Percentiles rank a stretch among this genome's conserved stretches.
Evolutionary conservation across 2,329 filamentous ascomycete genomes (phyloP).

Genomic region (Colletotrichum higginsianum): DNA sequence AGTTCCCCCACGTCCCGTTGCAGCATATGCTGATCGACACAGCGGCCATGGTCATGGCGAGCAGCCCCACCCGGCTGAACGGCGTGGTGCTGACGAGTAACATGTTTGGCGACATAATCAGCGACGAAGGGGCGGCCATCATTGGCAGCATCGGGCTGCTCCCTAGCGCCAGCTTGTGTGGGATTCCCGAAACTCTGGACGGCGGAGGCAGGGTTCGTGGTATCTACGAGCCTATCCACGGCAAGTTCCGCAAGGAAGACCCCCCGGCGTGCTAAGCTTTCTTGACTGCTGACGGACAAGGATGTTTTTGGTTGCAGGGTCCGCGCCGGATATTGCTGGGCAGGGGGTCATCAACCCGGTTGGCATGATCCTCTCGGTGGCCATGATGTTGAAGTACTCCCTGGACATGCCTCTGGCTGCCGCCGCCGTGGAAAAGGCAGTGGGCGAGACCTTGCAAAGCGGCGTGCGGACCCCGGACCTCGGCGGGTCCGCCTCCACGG

Average conservation of each 20-base stretch:
- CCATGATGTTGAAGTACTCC: conserved; percentile 82
- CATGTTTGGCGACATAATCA: conserved; percentile 96
- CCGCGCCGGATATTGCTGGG: conserved; percentile 80
- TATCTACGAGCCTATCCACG: conserved; percentile 98
- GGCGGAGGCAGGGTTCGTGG: conserved; percentile 88
- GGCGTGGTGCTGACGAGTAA: conserved; percentile 95
- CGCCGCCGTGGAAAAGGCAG: background rate
- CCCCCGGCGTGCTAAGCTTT: too few species aligned
- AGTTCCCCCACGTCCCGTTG: conserved; percentile 89
- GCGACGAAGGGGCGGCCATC: conserved; percentile 94
- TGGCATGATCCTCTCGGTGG: conserved; percentile 78
- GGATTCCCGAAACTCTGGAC: conserved; percentile 77
- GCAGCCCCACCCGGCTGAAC: conserved; percentile 90
- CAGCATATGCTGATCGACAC: conserved; percentile 94
- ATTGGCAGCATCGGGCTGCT: conserved; percentile 92
- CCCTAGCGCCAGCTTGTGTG: conserved; percentile 88
- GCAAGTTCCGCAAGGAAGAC: conserved; percentile 59
- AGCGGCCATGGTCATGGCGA: conserved; percentile 98
- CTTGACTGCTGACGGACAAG: too few species aligned
- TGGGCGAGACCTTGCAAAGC: background rate
- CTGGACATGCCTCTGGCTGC: conserved; percentile 3
- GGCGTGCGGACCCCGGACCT: conserved; percentile 4
- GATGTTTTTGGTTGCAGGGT: background rate
- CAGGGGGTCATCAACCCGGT: conserved; percentile 81
- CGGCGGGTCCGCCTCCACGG: background rate